Conservation (phyloP, 129 eudicot species). For the Flaveria brownii region DNA sequence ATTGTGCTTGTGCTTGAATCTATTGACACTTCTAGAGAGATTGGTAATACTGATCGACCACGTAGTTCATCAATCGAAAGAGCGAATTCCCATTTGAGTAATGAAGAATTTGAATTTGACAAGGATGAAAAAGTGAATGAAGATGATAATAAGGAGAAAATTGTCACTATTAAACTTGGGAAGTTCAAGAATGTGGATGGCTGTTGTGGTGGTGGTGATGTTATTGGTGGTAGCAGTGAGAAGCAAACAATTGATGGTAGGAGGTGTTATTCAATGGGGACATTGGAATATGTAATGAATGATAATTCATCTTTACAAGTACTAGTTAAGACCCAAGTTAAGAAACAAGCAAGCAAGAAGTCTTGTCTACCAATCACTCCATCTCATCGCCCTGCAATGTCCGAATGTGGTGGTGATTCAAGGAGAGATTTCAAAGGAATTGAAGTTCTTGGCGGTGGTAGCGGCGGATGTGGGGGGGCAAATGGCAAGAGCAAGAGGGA, state of each 20-base stretch:
- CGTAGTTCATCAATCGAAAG: slow-evolving; percentile 31
- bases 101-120: slow-evolving; percentile 31
- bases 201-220: slow-evolving; percentile 35
- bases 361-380: slow-evolving; percentile 47
- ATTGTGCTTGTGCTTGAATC: slow-evolving; percentile 40
- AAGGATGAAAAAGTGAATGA: slow-evolving; percentile 35
- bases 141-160: slow-evolving; percentile 48
- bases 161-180: slow-evolving; percentile 71
- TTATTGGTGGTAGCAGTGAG: slow-evolving; percentile 6
- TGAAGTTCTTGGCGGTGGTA: slow-evolving; percentile 19
- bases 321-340: slow-evolving; percentile 56
- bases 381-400: slow-evolving; percentile 54
- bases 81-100: slow-evolving; percentile 47
- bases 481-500: slow-evolving; percentile 52
- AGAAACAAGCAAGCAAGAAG: slow-evolving; percentile 54
- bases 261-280: slow-evolving; percentile 89
- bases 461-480: neutral
- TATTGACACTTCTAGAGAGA: slow-evolving; percentile 55
- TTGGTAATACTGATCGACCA: slow-evolving; percentile 5
- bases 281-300: slow-evolving; percentile 85
- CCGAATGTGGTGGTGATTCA: slow-evolving; percentile 72
- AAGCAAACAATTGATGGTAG: slow-evolving; percentile 52
- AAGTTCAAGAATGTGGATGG: slow-evolving; percentile 62
- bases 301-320: slow-evolving; percentile 63
- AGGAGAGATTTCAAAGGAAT: slow-evolving; percentile 42